These are phyloP conservation scores for Flaveria trinervia DNA, from an alignment of 129 eudicot genomes.

Conservation along the genomic window DNA sequence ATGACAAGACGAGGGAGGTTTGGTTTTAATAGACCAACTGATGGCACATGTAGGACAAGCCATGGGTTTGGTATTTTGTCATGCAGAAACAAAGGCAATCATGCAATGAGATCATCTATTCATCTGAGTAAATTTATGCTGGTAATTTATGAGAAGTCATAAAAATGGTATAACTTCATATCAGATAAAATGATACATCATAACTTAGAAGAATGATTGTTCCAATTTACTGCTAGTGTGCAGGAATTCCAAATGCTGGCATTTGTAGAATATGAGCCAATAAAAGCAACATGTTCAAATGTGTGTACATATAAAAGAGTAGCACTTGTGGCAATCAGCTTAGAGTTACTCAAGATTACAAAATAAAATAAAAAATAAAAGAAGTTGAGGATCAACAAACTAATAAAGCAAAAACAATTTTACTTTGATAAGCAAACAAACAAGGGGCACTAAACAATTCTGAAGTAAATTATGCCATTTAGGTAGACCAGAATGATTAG, in stretches of 20 bases:
- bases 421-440: neutral
- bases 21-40: neutral
- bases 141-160: constrained; percentile 6
- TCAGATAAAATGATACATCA: neutral
- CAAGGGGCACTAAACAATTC: neutral
- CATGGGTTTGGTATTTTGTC: neutral
- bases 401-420: neutral
- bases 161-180: constrained; percentile 15
- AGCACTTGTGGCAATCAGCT: constrained; percentile 10
- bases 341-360: neutral
- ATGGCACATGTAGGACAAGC: neutral
- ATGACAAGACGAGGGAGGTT: neutral
- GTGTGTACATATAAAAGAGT: constrained; percentile 12
- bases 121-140: neutral
- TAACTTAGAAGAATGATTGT: constrained; percentile 9
- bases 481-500: neutral
- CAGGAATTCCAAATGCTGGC: neutral
- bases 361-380: neutral
- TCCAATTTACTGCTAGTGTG: neutral
- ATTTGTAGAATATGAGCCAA: constrained; percentile 2
- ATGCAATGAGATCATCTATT: neutral
- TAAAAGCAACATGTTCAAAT: neutral
- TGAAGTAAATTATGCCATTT: neutral
- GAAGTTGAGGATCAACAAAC: neutral
- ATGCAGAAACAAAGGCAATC: neutral